Evolutionary conservation across 176 grass and related monocot species (phyloP).

Genomic region (Paspalum notatum): DNA sequence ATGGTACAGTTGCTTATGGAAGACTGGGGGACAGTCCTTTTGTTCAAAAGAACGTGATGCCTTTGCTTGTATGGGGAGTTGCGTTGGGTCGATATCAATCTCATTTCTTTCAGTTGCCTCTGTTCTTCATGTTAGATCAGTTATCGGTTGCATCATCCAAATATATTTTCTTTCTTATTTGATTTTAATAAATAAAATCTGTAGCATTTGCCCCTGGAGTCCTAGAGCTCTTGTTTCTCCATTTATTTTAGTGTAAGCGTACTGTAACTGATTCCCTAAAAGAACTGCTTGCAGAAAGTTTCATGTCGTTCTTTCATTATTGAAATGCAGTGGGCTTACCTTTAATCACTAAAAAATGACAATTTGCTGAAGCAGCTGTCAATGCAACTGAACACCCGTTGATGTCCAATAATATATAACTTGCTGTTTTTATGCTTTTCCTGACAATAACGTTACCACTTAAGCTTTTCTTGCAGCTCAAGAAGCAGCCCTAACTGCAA

Average conservation of each 20-base stretch:
- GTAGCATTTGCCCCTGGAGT: no score
- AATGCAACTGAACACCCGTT: no score
- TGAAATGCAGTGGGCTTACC: neutral
- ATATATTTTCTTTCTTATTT: no score
- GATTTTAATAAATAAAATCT: no score
- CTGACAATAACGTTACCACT: neutral
- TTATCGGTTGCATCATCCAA: no score
- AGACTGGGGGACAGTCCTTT: neutral
- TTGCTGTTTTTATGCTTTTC: neutral
- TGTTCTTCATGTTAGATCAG: no score
- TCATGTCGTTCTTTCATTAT: neutral
- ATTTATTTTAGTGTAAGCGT: neutral
- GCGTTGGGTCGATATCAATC: no score
- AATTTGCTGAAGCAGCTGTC: neutral
- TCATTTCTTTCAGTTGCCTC: no score
- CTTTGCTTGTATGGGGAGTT: no score
- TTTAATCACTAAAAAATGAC: neutral
- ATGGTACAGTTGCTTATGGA: neutral
- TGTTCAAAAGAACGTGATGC: no score
- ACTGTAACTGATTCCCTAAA: neutral
- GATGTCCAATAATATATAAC: neutral
- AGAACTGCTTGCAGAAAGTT: neutral
- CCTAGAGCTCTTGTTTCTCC: neutral
- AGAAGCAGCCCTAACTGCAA: neutral
- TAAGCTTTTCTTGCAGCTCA: neutral